phyloP scores from a whole-genome alignment of 805 yeast species.

The Priceomyces melissophilus region DNA sequence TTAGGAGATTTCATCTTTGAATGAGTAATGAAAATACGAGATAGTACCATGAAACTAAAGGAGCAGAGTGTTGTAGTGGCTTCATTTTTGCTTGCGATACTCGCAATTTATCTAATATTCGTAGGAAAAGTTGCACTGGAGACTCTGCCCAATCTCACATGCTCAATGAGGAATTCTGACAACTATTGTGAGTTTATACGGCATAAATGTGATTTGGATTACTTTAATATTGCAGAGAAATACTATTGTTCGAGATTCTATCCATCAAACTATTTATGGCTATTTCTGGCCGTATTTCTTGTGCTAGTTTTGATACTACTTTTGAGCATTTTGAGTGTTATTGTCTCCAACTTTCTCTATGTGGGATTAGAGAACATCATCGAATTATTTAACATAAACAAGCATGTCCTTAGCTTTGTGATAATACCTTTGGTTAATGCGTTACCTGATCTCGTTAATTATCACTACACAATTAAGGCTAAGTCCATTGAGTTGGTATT shows the following conservation, averaged over 20 bases:
- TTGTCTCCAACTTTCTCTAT: conserved; percentile 34
- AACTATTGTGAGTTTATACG: conserved; percentile 16
- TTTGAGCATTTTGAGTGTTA: conserved; percentile 25
- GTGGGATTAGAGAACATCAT: conserved; percentile 27
- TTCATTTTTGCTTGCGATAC: no score
- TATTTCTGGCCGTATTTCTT: conserved; percentile 11
- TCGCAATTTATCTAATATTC: no score
- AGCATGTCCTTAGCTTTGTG: conserved; percentile 29
- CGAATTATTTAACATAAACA: conserved; percentile 18
- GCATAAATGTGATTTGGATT: conserved; percentile 17
- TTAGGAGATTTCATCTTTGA: no score
- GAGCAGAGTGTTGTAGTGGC: no score
- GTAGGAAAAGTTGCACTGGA: no score
- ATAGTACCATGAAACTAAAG: no score
- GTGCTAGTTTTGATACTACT: conserved; percentile 13
- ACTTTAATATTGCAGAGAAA: conserved; percentile 24
- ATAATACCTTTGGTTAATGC: conserved; percentile 36
- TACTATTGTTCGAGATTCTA: conserved; percentile 25
- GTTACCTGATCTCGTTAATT: conserved; percentile 35
- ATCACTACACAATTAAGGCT: conserved; percentile 25
- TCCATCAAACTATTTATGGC: conserved; percentile 10
- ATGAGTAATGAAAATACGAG: no score
- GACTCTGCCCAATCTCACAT: neutral
- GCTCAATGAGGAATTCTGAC: neutral
- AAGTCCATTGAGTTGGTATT: conserved; percentile 30